These are phyloP conservation scores for Solanum rostratum DNA, from an alignment of 257 asterid species.

Conservation along the genomic window DNA sequence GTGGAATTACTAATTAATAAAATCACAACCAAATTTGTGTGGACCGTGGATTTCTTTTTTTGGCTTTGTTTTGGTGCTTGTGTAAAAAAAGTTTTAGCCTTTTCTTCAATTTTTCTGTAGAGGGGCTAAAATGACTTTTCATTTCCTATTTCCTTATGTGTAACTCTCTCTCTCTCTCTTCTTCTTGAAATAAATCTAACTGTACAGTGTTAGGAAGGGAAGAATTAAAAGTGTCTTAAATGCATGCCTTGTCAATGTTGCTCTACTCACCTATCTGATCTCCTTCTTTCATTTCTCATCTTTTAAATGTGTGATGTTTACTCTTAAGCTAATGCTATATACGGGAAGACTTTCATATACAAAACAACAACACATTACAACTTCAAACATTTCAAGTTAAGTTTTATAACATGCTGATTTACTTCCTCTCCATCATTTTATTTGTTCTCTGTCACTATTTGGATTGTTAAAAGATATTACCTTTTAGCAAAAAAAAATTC, in stretches of 20 bases:
- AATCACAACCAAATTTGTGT: background rate
- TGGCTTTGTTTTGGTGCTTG: background rate
- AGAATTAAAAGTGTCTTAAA: conserved; percentile 7
- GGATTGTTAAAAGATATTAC: background rate
- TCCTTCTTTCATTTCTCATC: background rate
- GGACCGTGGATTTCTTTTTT: background rate
- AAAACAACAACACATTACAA: background rate
- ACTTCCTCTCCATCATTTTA: background rate
- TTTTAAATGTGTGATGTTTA: background rate
- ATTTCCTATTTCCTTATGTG: background rate
- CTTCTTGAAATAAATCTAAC: conserved; percentile 2
- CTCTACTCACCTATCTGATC: background rate
- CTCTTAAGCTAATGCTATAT: background rate
- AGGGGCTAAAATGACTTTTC: background rate
- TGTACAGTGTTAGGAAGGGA: conserved; percentile 19
- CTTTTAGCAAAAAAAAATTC: background rate
- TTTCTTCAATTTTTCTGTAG: conserved; percentile 1
- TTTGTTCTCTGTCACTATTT: background rate
- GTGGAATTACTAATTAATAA: conserved; percentile 39
- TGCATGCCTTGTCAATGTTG: conserved; percentile 5
- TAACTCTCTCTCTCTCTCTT: background rate
- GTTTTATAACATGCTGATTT: background rate
- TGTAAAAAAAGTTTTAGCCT: background rate
- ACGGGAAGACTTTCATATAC: background rate
- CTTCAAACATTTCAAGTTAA: background rate